Conservation (phyloP, 495 filamentous ascomycete genomes). For the Mytilinidion resinicola region DNA sequence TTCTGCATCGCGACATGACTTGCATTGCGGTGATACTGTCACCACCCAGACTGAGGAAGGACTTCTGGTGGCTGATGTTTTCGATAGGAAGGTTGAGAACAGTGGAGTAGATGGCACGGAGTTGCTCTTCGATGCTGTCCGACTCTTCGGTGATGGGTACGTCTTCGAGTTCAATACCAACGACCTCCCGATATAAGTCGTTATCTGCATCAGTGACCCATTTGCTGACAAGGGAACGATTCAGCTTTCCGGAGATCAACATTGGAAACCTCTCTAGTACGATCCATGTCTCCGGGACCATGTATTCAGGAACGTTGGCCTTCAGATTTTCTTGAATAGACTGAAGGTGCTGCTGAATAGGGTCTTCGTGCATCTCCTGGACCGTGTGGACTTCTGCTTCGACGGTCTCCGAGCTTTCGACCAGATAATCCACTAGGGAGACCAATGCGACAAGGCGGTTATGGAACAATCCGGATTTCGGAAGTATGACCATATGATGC, state of each 20-base stretch:
- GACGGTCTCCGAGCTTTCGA: constrained; percentile 4
- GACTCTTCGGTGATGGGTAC: constrained; percentile 2
- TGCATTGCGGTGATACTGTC: constrained; percentile 25
- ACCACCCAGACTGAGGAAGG: constrained; percentile 21
- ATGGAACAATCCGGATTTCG: constrained; percentile 12
- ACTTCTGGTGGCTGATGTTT: constrained; percentile 4
- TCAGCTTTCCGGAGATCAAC: constrained; percentile 17
- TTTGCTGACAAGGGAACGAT: constrained; percentile 14
- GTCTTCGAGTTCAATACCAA: constrained; percentile 8
- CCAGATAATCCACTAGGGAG: constrained; percentile 11
- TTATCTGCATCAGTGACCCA: constrained; percentile 15
- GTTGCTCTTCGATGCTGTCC: constrained; percentile 4
- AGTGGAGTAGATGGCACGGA: constrained; percentile 11
- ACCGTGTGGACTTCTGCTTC: constrained; percentile 6
- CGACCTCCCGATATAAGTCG: constrained; percentile 13
- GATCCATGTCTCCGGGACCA: constrained; percentile 18
- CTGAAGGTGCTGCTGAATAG: constrained; percentile 10
- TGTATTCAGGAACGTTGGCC: constrained; percentile 17
- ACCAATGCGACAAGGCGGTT: constrained; percentile 17
- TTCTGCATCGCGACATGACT: constrained; percentile 20
- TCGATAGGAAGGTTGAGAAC: constrained; percentile 12
- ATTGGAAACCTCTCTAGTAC: constrained; percentile 17
- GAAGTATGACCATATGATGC: constrained; percentile 13
- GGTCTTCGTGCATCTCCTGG: constrained; percentile 6
- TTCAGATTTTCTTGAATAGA: constrained; percentile 14